A percentile compares a stretch with the other conserved stretches of the same genome.
Conservation (phyloP, 2,329 filamentous ascomycete species). For the Dothidotthia symphoricarpi region DNA sequence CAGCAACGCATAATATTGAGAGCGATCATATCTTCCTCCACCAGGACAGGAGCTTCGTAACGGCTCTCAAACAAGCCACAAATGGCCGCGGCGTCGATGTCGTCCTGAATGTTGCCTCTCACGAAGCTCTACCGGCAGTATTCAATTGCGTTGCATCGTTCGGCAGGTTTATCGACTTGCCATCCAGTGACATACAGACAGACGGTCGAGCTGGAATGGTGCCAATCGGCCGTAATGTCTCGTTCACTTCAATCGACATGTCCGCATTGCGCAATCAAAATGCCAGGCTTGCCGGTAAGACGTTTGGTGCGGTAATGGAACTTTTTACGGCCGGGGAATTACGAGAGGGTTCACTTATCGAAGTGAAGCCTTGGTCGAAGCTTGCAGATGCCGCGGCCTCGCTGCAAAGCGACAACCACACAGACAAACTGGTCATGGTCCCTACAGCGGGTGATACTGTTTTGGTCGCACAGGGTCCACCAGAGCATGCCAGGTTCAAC, state of each 20-base stretch:
- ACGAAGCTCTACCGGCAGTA: slow-evolving; percentile 14
- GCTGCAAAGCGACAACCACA: slow-evolving; percentile 12
- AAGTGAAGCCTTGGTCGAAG: slow-evolving; percentile 5
- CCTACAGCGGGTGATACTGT: slow-evolving; percentile 3
- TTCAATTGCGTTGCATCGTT: slow-evolving; percentile 26
- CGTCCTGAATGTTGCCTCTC: slow-evolving; percentile 26
- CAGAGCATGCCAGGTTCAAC: too few species aligned
- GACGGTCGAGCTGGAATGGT: too few species aligned
- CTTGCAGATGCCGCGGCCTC: slow-evolving; percentile 12
- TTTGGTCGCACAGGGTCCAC: background rate
- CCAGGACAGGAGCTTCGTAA: slow-evolving; percentile 2
- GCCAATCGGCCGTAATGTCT: too few species aligned
- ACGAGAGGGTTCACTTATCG: background rate
- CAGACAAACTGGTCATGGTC: slow-evolving; percentile 7
- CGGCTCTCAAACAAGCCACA: slow-evolving; percentile 10
- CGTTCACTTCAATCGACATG: slow-evolving; percentile 9
- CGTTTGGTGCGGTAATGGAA: slow-evolving; percentile 8
- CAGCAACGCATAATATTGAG: slow-evolving; percentile 5
- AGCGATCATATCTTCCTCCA: slow-evolving; percentile 25
- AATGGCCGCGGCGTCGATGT: slow-evolving; percentile 29
- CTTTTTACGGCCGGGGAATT: background rate
- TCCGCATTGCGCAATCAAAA: slow-evolving; percentile 4
- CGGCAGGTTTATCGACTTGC: slow-evolving; percentile 24
- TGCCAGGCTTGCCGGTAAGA: slow-evolving; percentile 1
- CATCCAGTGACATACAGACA: background rate